Conservation (phyloP, 2,329 filamentous ascomycete genomes). For the Xylaria hypoxylon region DNA sequence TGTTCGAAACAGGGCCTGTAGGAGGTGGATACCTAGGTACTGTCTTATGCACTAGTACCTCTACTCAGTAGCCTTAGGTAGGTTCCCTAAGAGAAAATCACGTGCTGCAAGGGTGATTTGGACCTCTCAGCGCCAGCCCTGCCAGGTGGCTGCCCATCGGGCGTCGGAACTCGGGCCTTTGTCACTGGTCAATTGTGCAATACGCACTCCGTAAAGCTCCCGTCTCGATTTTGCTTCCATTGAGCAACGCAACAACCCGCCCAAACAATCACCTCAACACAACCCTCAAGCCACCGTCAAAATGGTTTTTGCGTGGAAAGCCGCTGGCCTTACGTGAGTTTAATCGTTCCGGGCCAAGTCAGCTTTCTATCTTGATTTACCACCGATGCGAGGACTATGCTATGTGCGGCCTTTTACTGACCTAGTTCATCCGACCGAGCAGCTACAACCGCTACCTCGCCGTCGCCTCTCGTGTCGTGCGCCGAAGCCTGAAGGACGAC, state of each 20-base stretch:
- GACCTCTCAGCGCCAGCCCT: background rate
- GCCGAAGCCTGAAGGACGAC: constrained; percentile 96
- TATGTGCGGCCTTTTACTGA: constrained; percentile 50
- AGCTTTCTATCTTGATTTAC: constrained; percentile 20
- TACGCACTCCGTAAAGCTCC: constrained; percentile 36
- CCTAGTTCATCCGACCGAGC: constrained; percentile 48
- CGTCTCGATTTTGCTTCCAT: constrained; percentile 45
- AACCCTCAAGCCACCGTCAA: constrained; percentile 63
- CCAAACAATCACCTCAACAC: constrained; percentile 46
- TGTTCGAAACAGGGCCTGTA: no score
- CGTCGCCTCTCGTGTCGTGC: constrained; percentile 92
- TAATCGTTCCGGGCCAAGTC: constrained; percentile 34
- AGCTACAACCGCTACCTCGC: constrained; percentile 99
- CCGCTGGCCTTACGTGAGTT: constrained; percentile 93
- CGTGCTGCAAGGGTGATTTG: constrained; percentile 22
- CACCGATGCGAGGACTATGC: constrained; percentile 6
- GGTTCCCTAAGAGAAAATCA: constrained; percentile 17
- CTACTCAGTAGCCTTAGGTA: no score
- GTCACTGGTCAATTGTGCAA: constrained; percentile 31
- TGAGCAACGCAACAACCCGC: constrained; percentile 51
- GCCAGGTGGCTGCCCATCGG: constrained; percentile 32
- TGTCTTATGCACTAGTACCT: no score
- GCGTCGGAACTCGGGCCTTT: constrained; percentile 28
- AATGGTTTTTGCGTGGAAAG: constrained; percentile 99
- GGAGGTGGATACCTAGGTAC: no score